These are phyloP conservation scores for Gryganskiella cystojenkinii DNA, from an alignment of 192 early-diverging fungal genomes.

Conservation along the genomic window DNA sequence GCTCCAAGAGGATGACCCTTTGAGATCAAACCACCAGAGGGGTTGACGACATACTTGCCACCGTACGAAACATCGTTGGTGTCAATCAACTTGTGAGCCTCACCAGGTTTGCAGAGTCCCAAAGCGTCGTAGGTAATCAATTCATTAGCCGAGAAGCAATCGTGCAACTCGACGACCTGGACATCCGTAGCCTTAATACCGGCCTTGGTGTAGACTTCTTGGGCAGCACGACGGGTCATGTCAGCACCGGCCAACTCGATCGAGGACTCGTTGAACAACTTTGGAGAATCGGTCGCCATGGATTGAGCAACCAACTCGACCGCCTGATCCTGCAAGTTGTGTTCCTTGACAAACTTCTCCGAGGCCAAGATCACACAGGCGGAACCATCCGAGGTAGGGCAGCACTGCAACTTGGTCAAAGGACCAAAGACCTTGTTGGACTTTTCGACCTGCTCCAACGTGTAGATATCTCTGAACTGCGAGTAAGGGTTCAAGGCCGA, in stretches of 20 bases:
- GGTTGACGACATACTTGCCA: slow-evolving; percentile 76
- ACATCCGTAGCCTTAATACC: slow-evolving; percentile 70
- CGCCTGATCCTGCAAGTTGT: slow-evolving; percentile 70
- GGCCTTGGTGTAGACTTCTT: slow-evolving; percentile 63
- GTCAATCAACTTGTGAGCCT: slow-evolving; percentile 72
- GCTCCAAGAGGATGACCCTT: slow-evolving; percentile 84
- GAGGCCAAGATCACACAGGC: slow-evolving; percentile 73
- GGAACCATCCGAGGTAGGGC: slow-evolving; percentile 79
- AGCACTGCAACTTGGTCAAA: slow-evolving; percentile 79
- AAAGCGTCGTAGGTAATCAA: slow-evolving; percentile 81
- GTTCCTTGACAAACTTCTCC: slow-evolving; percentile 71
- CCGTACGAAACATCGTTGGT: slow-evolving; percentile 66
- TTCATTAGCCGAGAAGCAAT: slow-evolving; percentile 84
- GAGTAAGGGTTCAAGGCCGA: slow-evolving; percentile 75
- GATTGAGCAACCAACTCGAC: slow-evolving; percentile 74
- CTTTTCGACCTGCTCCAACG: slow-evolving; percentile 70
- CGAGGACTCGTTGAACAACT: slow-evolving; percentile 59
- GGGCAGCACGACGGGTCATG: slow-evolving; percentile 76
- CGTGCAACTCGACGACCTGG: slow-evolving; percentile 78
- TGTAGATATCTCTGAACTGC: slow-evolving; percentile 72
- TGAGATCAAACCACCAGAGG: slow-evolving; percentile 78
- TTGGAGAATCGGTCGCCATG: slow-evolving; percentile 79
- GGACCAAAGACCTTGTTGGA: slow-evolving; percentile 76
- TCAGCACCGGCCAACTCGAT: slow-evolving; percentile 73
- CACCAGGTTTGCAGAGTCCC: slow-evolving; percentile 69